Base-by-base conservation (phyloP, 805 yeast species). In the Starmera caribaea region DNA sequence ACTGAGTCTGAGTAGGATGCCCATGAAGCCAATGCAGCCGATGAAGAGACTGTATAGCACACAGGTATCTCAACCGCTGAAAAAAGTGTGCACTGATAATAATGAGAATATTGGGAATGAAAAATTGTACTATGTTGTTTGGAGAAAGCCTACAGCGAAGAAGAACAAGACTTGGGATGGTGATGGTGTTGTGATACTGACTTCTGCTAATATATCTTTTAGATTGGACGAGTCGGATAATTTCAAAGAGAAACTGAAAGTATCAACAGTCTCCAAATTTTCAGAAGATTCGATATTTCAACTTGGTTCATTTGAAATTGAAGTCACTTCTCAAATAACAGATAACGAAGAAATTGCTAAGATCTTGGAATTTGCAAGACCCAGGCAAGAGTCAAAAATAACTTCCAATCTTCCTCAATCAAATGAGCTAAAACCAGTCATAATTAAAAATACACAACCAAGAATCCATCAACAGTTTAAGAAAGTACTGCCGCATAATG, bases 101-200 rank as follows among this genome's bases (percentile, higher is more conserved):
- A 10, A 5, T 7, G 7, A 11, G 16, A 17, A 32, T 16, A 21
- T 11, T 15, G 15, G 13, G 16, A 11, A 16, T 36, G 33, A 36
- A 30, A 30, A 30, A 15, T 36, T 36, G 12, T 53, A 46, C 32
- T 55, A 50, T 21, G 47, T 51, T 9, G 54, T 53, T 5, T 54
- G 58, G 58, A 65, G 98, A 29, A 87, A 86, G 56, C 68, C 69
- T 33, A 66, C 90, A 0, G 68, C 63, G 28, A 86, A 83, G 60
- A 87, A 90, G 66, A 78, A 88, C 57, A 89, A 89, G 55, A 79
- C 87, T 0, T 92, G 98, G 98, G 94, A 86, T 40, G 95, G 95
- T 3, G 97, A 92, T 61, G 97, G 96, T 0, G 59, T 62, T 29
- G 62, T 81, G 13, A 49, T 60, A 0, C 54, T 69, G n/a, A 45